These are phyloP conservation scores for Avena eriantha DNA, from an alignment of 176 grass and related monocot genomes.

Conservation along the genomic window DNA sequence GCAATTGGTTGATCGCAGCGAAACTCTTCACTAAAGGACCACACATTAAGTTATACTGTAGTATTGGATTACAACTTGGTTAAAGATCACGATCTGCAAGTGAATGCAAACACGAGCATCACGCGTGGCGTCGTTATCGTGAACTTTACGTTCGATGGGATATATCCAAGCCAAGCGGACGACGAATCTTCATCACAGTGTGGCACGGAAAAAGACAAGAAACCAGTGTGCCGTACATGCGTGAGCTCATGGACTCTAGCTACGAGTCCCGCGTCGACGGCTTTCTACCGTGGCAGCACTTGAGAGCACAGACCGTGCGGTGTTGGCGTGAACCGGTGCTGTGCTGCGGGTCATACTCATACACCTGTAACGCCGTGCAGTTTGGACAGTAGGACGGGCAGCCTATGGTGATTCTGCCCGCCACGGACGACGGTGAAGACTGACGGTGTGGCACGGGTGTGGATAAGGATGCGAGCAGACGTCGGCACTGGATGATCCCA, in stretches of 20 bases:
- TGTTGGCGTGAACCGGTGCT: neutral
- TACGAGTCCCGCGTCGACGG: neutral
- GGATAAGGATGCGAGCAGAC: constrained; percentile 26
- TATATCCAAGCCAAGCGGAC: neutral
- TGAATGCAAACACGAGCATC: neutral
- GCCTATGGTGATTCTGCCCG: constrained; percentile 9
- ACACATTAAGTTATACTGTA: neutral
- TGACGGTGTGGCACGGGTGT: neutral
- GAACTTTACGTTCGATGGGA: constrained; percentile 11
- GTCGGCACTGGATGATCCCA: neutral
- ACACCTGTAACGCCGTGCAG: constrained; percentile 12
- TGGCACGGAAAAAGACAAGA: neutral
- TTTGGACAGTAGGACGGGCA: neutral
- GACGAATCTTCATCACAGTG: constrained; percentile 14
- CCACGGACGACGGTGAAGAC: neutral
- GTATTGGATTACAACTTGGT: neutral
- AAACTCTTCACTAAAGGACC: neutral
- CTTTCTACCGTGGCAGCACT: constrained; percentile 3
- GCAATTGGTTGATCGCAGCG: neutral
- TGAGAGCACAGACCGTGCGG: neutral
- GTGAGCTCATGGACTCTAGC: constrained; percentile 18
- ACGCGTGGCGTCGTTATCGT: constrained; percentile 12
- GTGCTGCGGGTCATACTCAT: constrained; percentile 36
- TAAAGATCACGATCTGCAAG: no score
- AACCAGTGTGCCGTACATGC: constrained; percentile 18